Evolutionary conservation across 1,139 yeast genomes (phyloP).

Genomic region (Lodderomyces theae): DNA sequence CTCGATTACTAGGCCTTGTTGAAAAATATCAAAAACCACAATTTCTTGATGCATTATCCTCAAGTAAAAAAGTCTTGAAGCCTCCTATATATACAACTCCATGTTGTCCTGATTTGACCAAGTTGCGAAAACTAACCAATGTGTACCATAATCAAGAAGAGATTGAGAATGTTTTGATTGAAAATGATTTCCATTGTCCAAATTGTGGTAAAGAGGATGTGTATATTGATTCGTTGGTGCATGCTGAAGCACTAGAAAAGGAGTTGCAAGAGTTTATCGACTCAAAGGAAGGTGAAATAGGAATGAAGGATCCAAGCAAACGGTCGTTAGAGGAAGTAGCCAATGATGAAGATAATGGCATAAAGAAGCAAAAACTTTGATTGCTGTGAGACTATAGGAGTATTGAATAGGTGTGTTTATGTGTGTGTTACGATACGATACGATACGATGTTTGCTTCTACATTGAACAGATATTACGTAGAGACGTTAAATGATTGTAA

Average conservation of each 20-base stretch:
- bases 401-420: too few species aligned
- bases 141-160: slow-evolving; percentile 38
- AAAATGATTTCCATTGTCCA: slow-evolving; percentile 88
- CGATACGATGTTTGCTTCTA: too few species aligned
- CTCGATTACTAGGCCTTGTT: slow-evolving; percentile 31
- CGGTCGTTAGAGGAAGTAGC: slow-evolving; percentile 25
- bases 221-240: slow-evolving; percentile 66
- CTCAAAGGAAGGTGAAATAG: slow-evolving; percentile 39
- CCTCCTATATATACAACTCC: slow-evolving; percentile 81
- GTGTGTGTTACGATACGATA: too few species aligned
- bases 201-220: slow-evolving; percentile 75
- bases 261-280: slow-evolving; percentile 53
- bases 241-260: slow-evolving; percentile 57
- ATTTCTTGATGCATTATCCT: slow-evolving; percentile 58
- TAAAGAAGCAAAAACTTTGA: slow-evolving; percentile 28
- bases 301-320: slow-evolving; percentile 35
- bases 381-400: too few species aligned
- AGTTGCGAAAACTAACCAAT: slow-evolving; percentile 51
- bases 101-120: slow-evolving; percentile 61
- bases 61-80: slow-evolving; percentile 59
- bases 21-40: slow-evolving; percentile 43
- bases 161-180: slow-evolving; percentile 71
- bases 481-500: background rate
- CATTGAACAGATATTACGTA: too few species aligned
- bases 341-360: slow-evolving; percentile 17